phyloP scores from a whole-genome alignment of 306 rosid genomes.

The Malus orientalis region DNA sequence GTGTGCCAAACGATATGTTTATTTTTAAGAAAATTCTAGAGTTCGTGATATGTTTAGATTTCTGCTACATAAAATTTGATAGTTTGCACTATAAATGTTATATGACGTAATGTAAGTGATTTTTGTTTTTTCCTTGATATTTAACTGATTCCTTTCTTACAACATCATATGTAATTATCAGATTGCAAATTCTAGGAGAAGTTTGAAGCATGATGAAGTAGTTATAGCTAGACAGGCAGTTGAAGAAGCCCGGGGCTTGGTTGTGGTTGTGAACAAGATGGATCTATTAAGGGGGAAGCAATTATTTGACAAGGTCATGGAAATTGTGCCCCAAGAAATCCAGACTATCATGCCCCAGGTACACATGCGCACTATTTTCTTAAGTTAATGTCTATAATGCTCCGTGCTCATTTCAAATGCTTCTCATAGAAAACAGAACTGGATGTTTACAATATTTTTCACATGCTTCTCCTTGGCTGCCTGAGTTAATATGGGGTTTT shows the following conservation, averaged over 20 bases:
- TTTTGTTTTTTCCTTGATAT: background rate
- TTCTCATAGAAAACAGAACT: background rate
- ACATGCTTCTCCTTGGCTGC: background rate
- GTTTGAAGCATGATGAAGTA: constrained; percentile 90
- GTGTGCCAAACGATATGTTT: constrained; percentile 24
- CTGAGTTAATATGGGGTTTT: background rate
- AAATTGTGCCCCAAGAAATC: constrained; percentile 77
- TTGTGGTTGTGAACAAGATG: constrained; percentile 97
- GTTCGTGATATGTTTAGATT: background rate
- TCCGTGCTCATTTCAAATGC: background rate
- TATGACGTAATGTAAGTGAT: background rate
- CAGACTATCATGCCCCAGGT: constrained; percentile 90
- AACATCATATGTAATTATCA: constrained; percentile 16
- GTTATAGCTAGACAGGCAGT: constrained; percentile 89
- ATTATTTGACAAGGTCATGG: constrained; percentile 58
- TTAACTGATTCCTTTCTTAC: background rate
- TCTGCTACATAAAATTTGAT: background rate
- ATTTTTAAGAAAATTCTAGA: background rate
- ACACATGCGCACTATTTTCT: background rate
- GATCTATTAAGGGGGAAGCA: constrained; percentile 66
- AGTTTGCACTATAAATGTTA: background rate
- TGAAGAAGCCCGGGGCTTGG: constrained; percentile 97
- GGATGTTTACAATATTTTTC: background rate
- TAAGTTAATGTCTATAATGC: background rate
- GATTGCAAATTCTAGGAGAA: constrained; percentile 69